These are phyloP conservation scores for Macrolepiota fuliginosa DNA, from an alignment of 768 basidiomycete genomes.

Conservation along the genomic window DNA sequence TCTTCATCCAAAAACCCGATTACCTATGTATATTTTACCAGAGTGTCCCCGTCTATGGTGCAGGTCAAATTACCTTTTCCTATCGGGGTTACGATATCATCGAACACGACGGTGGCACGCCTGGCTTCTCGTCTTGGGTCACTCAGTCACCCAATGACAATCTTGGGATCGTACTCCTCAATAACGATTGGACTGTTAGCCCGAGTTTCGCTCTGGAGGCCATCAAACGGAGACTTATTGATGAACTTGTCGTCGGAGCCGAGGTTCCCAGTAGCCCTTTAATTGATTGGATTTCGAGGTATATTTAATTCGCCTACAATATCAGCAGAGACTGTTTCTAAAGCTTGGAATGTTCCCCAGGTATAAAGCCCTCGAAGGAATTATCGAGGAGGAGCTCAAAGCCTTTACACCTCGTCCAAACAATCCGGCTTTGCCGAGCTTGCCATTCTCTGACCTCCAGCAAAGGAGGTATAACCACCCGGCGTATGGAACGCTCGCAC, in stretches of 20 bases:
- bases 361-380: neutral
- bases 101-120: constrained; percentile 41
- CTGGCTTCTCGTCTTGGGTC: constrained; percentile 31
- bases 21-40: constrained; percentile 8
- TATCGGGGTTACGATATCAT: constrained; percentile 40
- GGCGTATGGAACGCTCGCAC: neutral
- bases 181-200: constrained; percentile 31
- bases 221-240: constrained; percentile 35
- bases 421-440: neutral
- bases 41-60: constrained; percentile 38
- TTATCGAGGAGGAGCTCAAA: neutral
- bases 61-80: constrained; percentile 34
- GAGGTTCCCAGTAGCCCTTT: constrained; percentile 5
- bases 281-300: constrained; percentile 33
- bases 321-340: no score
- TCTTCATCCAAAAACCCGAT: neutral
- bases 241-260: constrained; percentile 26
- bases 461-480: neutral
- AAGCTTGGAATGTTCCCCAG: neutral
- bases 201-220: constrained; percentile 30
- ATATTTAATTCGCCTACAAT: no score
- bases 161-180: constrained; percentile 35
- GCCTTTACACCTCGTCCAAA: neutral
- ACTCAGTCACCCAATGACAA: constrained; percentile 25
- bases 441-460: neutral